Evolutionary conservation across 2,329 filamentous ascomycete species (phyloP).

Genomic region (Cryphonectria naterciae): DNA sequence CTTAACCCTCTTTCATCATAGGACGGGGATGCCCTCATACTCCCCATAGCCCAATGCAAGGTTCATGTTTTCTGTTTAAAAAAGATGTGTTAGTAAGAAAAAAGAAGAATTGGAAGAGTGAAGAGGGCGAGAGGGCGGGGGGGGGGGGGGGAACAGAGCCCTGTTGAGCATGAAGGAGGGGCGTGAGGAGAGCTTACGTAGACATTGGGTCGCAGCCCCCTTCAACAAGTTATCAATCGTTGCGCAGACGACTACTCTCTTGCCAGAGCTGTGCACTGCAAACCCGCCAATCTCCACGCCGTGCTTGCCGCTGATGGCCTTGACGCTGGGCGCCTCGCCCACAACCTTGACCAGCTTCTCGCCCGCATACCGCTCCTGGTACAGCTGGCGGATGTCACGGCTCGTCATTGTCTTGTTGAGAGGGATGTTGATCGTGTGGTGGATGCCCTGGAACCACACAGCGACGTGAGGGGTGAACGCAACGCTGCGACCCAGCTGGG

Average conservation of each 20-base stretch:
- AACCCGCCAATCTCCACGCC: constrained; percentile 92
- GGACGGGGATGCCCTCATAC: constrained; percentile 79
- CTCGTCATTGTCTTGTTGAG: constrained; percentile 85
- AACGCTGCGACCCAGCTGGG: constrained; percentile 73
- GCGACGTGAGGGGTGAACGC: constrained; percentile 93
- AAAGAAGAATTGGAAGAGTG: too few species aligned
- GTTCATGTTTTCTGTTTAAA: constrained; percentile 81
- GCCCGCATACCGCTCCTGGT: constrained; percentile 93
- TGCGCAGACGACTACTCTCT: constrained; percentile 90
- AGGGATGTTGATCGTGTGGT: constrained; percentile 88
- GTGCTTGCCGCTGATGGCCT: constrained; percentile 82
- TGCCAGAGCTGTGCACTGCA: constrained; percentile 86
- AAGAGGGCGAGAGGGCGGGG: too few species aligned
- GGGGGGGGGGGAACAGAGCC: background rate
- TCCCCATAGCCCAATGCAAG: constrained; percentile 85
- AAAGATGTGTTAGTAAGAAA: constrained; percentile 14
- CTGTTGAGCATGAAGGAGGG: background rate
- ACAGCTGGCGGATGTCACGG: constrained; percentile 89
- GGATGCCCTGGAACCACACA: constrained; percentile 96
- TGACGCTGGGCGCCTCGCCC: constrained; percentile 85
- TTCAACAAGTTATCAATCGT: constrained; percentile 95
- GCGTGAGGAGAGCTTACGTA: constrained; percentile 68
- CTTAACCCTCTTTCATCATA: constrained; percentile 37
- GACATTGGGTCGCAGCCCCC: constrained; percentile 88
- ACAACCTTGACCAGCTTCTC: constrained; percentile 94